These are phyloP conservation scores for Apostasia shenzhenica DNA, from an alignment of 106 monocot genomes.

Conservation along the genomic window DNA sequence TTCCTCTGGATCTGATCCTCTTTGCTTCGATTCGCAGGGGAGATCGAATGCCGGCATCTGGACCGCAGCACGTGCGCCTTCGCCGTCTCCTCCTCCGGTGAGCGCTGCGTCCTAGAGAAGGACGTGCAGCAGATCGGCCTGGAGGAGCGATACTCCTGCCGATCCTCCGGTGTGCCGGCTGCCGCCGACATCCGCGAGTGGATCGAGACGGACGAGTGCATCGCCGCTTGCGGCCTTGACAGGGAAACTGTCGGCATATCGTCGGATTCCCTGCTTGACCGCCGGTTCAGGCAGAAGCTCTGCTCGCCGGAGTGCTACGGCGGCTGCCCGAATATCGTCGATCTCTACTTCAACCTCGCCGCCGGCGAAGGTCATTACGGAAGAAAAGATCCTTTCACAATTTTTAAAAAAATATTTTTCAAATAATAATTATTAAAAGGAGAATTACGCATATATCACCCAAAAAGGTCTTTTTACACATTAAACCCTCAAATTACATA, in stretches of 20 bases:
- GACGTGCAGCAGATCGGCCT: neutral
- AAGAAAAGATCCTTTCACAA: no score
- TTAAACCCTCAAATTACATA: no score
- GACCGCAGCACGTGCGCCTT: slow-evolving; percentile 23
- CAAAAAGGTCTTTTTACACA: no score
- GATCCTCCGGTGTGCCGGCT: slow-evolving; percentile 10
- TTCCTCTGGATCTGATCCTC: no score
- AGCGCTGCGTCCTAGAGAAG: slow-evolving; percentile 47
- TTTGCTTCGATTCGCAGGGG: neutral
- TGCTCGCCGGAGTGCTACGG: slow-evolving; percentile 20
- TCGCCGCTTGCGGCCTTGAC: slow-evolving; percentile 21
- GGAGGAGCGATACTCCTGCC: slow-evolving; percentile 6
- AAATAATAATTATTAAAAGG: no score
- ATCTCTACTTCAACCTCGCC: slow-evolving; percentile 28
- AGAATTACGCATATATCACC: no score
- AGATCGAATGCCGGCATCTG: slow-evolving; percentile 21
- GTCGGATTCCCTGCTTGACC: slow-evolving; percentile 17
- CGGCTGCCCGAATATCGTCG: slow-evolving; percentile 21
- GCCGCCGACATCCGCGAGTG: neutral
- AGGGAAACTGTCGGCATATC: slow-evolving; percentile 20
- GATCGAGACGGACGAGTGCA: slow-evolving; percentile 30
- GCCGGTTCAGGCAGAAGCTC: slow-evolving; percentile 10
- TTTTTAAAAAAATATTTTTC: no score
- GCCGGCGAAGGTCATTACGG: slow-evolving; percentile 13
- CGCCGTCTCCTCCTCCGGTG: slow-evolving; percentile 31